A percentile compares a stretch with the other conserved stretches of the same genome.
Conservation (phyloP, 257 asterid species). For the Solanum paucissectum region DNA sequence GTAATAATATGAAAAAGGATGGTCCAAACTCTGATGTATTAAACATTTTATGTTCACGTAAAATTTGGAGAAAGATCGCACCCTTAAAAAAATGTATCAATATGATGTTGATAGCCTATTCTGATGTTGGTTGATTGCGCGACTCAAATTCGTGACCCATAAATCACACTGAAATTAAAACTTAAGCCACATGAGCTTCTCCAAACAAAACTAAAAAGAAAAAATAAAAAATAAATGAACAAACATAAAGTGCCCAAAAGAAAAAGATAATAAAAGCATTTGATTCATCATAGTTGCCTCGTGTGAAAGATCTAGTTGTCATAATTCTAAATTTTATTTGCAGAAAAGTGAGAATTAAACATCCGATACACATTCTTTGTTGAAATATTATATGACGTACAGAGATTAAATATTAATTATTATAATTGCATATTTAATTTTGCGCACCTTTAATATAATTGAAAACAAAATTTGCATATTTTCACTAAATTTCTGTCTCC, state of each 20-base stretch:
- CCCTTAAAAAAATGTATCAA: too few relatives aligned
- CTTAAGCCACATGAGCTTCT: neutral
- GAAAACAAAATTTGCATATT: too few relatives aligned
- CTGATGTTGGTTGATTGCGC: neutral
- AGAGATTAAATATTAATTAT: accelerated
- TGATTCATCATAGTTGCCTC: neutral
- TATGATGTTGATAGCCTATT: neutral
- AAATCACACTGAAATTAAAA: neutral
- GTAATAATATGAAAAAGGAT: too few relatives aligned
- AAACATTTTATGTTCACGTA: accelerated
- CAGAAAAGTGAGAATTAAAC: neutral
- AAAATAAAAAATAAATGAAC: neutral
- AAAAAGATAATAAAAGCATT: neutral
- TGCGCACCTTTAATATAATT: too few relatives aligned
- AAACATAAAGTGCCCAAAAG: neutral
- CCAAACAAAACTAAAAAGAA: neutral
- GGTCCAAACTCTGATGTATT: accelerated
- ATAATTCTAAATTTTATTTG: neutral
- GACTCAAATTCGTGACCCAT: neutral
- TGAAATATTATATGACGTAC: neutral
- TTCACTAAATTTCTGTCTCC: neutral
- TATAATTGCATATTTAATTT: neutral
- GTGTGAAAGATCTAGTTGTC: neutral
- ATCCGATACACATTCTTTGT: neutral
- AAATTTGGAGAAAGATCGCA: accelerated